Evolutionary conservation across 1,284 basidiomycete species (phyloP).

Genomic region (Microbotryomycetes sp.): DNA sequence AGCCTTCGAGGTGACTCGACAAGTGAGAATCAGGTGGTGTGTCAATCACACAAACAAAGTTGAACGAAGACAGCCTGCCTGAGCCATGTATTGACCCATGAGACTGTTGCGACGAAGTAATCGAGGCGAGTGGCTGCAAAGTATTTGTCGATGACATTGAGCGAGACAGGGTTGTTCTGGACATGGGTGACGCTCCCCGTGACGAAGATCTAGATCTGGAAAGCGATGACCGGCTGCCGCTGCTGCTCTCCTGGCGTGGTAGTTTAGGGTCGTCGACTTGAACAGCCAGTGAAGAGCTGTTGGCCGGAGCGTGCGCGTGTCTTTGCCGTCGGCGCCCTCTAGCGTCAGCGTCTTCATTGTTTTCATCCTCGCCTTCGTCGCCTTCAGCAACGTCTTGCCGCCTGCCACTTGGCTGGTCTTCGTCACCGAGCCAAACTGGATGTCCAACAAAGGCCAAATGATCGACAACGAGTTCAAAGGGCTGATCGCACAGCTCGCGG

Average conservation of each 20-base stretch:
- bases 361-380: slow-evolving; percentile 31
- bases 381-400: slow-evolving; percentile 34
- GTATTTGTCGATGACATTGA: slow-evolving; percentile 24
- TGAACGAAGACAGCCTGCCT: slow-evolving; percentile 65
- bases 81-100: slow-evolving; percentile 20
- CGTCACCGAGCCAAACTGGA: slow-evolving; percentile 73
- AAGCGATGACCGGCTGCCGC: neutral
- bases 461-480: slow-evolving; percentile 87
- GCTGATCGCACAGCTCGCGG: slow-evolving; percentile 77
- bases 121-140: slow-evolving; percentile 14
- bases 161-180: slow-evolving; percentile 5
- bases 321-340: slow-evolving; percentile 4
- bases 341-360: slow-evolving; percentile 23
- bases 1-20: slow-evolving; percentile 61
- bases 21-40: slow-evolving; percentile 63
- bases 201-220: slow-evolving; percentile 2
- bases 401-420: slow-evolving; percentile 56
- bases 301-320: too few relatives aligned
- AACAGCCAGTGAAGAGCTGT: neutral
- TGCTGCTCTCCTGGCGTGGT: neutral
- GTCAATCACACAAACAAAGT: slow-evolving; percentile 80
- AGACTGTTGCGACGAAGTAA: slow-evolving; percentile 29
- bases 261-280: neutral
- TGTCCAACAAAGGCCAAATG: slow-evolving; percentile 93
- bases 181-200: slow-evolving; percentile 1